Conservation (phyloP, 345 rosid species). For the Laguncularia racemosa region DNA sequence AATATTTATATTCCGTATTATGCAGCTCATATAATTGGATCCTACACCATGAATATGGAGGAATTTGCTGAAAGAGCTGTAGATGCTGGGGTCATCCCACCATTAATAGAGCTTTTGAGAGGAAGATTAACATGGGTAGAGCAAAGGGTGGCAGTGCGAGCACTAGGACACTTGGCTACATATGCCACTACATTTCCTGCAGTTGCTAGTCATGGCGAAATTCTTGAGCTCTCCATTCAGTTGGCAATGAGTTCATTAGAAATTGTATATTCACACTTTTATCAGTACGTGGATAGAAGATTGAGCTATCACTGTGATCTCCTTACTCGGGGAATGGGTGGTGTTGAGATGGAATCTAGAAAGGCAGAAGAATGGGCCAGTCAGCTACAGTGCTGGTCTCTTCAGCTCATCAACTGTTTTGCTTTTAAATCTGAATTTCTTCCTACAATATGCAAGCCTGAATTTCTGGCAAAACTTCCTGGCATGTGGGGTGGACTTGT, state of each 20-base stretch:
- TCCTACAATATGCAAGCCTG: conserved; percentile 79
- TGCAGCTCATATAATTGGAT: conserved; percentile 97
- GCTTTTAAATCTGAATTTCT: conserved; percentile 99
- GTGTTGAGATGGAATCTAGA: conserved; percentile 97
- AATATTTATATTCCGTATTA: conserved; percentile 96
- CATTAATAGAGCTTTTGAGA: conserved; percentile 83
- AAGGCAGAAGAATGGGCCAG: conserved; percentile 99
- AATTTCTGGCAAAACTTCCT: conserved; percentile 80
- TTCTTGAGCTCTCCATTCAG: conserved; percentile 85
- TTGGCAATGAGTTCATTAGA: conserved; percentile 90
- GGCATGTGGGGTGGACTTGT: conserved; percentile 99
- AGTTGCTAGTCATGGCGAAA: conserved; percentile 75
- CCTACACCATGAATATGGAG: conserved; percentile 99
- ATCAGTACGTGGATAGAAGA: conserved; percentile 75
- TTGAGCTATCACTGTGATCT: conserved; percentile 90
- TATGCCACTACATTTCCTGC: conserved; percentile 75
- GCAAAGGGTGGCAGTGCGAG: conserved; percentile 95
- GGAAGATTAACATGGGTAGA: conserved; percentile 99
- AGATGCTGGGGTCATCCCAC: conserved; percentile 81
- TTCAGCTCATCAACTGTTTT: conserved; percentile 98
- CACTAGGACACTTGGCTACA: conserved; percentile 94
- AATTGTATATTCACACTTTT: conserved; percentile 93
- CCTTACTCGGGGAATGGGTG: conserved; percentile 99
- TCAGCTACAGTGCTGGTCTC: conserved; percentile 98
- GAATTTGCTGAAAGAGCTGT: conserved; percentile 86